A percentile compares a stretch with the other conserved stretches of the same genome.
phyloP scores from a whole-genome alignment of 2,329 filamentous ascomycete species.

The Metarhizium sp. region DNA sequence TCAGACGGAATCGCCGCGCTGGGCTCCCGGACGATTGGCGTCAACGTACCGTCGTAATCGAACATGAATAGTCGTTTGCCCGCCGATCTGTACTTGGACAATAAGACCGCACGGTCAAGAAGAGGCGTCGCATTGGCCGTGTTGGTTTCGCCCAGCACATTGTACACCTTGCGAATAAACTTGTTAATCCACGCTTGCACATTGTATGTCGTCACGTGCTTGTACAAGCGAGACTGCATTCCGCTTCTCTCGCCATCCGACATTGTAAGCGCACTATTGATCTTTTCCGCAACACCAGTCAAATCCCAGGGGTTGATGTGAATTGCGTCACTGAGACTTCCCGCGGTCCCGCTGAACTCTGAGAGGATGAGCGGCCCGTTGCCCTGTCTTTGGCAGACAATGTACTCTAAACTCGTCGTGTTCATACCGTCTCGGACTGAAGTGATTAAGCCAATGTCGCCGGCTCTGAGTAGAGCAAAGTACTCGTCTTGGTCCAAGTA shows the following conservation, averaged over 20 bases:
- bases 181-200: constrained; percentile 79
- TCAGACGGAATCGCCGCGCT: constrained; percentile 82
- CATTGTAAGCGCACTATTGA: constrained; percentile 76
- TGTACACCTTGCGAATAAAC: constrained; percentile 70
- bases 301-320: constrained; percentile 97
- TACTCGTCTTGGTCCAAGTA: constrained; percentile 87
- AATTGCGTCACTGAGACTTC: constrained; percentile 74
- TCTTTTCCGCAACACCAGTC: constrained; percentile 71
- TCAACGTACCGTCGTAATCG: constrained; percentile 95
- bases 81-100: constrained; percentile 65
- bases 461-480: constrained; percentile 82
- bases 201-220: constrained; percentile 76
- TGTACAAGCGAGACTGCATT: constrained; percentile 68
- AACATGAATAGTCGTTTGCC: constrained; percentile 91
- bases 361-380: constrained; percentile 87
- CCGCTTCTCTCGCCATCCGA: constrained; percentile 50
- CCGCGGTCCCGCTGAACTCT: constrained; percentile 91
- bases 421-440: constrained; percentile 97
- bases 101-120: constrained; percentile 64
- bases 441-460: constrained; percentile 88
- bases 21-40: constrained; percentile 88
- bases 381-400: constrained; percentile 81
- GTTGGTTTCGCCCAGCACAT: constrained; percentile 68
- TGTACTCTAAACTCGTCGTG: constrained; percentile 90
- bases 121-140: constrained; percentile 69